These are phyloP conservation scores for Secale cereale DNA, from an alignment of 176 grass and related monocot species.

Conservation along the genomic window DNA sequence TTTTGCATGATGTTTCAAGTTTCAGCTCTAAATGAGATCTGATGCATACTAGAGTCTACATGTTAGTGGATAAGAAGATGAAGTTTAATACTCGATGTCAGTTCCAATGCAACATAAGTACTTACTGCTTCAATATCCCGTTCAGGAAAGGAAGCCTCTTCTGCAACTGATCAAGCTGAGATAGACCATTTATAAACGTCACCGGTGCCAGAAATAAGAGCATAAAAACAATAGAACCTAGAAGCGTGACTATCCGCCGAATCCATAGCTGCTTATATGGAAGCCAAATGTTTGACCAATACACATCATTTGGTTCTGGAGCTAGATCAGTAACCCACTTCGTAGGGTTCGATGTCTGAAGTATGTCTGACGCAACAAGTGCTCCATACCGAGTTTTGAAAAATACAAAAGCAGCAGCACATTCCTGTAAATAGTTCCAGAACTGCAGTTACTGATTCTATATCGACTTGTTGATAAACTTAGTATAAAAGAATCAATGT, in stretches of 20 bases:
- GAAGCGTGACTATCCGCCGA: constrained; percentile 67
- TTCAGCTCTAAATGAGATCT: neutral
- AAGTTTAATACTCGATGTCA: neutral
- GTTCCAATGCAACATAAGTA: neutral
- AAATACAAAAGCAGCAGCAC: constrained; percentile 80
- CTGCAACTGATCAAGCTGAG: constrained; percentile 85
- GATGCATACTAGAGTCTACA: neutral
- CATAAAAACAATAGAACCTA: constrained; percentile 74
- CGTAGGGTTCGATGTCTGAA: constrained; percentile 90
- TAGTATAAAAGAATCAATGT: constrained; percentile 14
- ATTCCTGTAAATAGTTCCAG: constrained; percentile 54
- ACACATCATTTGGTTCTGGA: constrained; percentile 92
- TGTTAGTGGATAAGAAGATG: neutral
- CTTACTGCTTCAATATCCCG: constrained; percentile 78
- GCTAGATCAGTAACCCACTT: constrained; percentile 74
- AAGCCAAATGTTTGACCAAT: constrained; percentile 98
- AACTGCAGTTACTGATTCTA: constrained; percentile 18
- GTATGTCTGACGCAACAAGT: constrained; percentile 64
- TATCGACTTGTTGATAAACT: neutral
- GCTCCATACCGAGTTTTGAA: constrained; percentile 97
- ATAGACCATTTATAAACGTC: constrained; percentile 84
- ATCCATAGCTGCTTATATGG: constrained; percentile 81
- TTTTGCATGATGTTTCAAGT: neutral
- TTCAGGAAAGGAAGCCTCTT: constrained; percentile 69
- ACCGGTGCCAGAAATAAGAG: constrained; percentile 86